These are phyloP conservation scores for Backusella circina DNA, from an alignment of 192 early-diverging fungal species.

Conservation along the genomic window DNA sequence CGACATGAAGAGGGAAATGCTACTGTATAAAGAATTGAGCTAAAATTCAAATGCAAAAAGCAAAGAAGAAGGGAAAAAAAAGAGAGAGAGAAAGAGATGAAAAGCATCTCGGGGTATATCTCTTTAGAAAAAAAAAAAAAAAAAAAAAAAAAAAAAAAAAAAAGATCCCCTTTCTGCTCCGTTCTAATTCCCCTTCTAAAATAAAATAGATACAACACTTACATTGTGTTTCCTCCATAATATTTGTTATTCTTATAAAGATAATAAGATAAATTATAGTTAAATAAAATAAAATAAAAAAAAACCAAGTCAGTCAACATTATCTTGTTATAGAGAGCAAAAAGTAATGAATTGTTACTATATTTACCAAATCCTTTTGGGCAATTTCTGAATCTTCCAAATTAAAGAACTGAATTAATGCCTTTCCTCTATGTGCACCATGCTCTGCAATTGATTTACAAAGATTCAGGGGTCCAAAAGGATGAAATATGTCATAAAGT, in stretches of 20 bases:
- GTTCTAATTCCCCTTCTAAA: background rate
- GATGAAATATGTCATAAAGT: conserved; percentile 30
- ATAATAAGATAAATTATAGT: background rate
- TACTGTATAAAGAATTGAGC: background rate
- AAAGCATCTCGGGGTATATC: background rate
- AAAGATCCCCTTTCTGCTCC: conserved; percentile 5
- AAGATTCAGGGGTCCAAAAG: conserved; percentile 34
- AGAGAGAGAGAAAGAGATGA: background rate
- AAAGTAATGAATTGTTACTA: background rate
- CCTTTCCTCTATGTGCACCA: conserved; percentile 23
- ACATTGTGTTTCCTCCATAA: conserved; percentile 19
- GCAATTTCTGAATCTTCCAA: conserved; percentile 26
- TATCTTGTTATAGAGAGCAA: background rate
- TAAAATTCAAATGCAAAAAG: background rate
- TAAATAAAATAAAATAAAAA: conserved; percentile 1
- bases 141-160: background rate
- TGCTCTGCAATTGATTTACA: conserved; percentile 25
- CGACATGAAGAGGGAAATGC: background rate
- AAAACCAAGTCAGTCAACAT: background rate
- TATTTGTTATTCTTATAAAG: conserved; percentile 4
- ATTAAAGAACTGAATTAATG: conserved; percentile 34
- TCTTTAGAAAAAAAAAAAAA: background rate
- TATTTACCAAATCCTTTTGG: conserved; percentile 25
- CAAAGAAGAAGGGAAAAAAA: background rate
- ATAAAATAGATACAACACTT: conserved; percentile 4